A percentile compares a stretch with the other conserved stretches of the same genome.
These are phyloP conservation scores for Aspergillus ustus DNA, from an alignment of 2,329 filamentous ascomycete species.

Conservation along the genomic window DNA sequence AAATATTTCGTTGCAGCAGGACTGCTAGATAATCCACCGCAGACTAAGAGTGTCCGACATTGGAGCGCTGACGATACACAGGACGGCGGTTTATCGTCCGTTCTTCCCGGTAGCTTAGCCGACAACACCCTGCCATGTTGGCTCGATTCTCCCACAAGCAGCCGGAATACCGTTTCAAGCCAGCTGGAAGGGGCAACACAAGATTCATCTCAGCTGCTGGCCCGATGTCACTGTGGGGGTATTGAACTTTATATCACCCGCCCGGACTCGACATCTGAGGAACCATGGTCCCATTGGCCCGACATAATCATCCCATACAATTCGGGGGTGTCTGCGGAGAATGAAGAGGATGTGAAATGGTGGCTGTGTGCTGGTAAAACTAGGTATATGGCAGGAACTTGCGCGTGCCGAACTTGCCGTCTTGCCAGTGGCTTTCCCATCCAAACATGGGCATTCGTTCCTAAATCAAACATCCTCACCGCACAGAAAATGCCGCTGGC, in stretches of 20 bases:
- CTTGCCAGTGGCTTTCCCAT: slow-evolving; percentile 65
- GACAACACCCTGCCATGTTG: slow-evolving; percentile 26
- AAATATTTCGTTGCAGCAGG: slow-evolving; percentile 43
- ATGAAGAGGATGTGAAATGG: slow-evolving; percentile 60
- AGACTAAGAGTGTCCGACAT: slow-evolving; percentile 32
- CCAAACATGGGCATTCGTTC: slow-evolving; percentile 69
- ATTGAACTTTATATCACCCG: slow-evolving; percentile 62
- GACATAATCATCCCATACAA: slow-evolving; percentile 59
- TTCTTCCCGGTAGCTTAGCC: slow-evolving; percentile 28
- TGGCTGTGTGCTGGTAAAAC: slow-evolving; percentile 56
- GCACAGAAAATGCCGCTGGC: slow-evolving; percentile 38
- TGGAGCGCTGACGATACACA: slow-evolving; percentile 32
- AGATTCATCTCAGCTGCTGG: slow-evolving; percentile 41
- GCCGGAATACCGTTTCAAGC: background rate
- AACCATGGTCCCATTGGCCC: slow-evolving; percentile 55
- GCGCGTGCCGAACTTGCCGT: slow-evolving; percentile 67
- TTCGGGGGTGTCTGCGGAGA: slow-evolving; percentile 41
- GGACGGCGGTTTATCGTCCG: slow-evolving; percentile 36
- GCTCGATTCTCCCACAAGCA: slow-evolving; percentile 20
- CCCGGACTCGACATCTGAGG: slow-evolving; percentile 54
- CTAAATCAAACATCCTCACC: slow-evolving; percentile 61
- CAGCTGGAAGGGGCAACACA: background rate
- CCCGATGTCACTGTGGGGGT: slow-evolving; percentile 59
- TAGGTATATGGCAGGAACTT: slow-evolving; percentile 64
- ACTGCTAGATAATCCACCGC: slow-evolving; percentile 25